Conservation (phyloP, 306 rosid species). For the Ceratonia siliqua region DNA sequence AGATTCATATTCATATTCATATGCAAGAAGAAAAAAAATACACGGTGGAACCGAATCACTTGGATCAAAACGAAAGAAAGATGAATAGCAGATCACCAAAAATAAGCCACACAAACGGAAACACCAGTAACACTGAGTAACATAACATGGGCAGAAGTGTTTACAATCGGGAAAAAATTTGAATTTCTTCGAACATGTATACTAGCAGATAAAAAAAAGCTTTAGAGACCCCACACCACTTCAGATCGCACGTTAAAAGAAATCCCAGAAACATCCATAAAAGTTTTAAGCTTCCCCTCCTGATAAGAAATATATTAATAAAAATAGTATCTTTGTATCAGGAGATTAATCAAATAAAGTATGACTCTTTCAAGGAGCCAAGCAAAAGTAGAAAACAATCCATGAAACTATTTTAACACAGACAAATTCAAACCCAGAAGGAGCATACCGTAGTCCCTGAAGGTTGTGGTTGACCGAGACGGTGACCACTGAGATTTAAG, state of each 20-base stretch:
- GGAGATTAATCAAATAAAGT: slow-evolving; percentile 7
- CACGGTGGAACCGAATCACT: neutral
- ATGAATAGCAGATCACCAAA: slow-evolving; percentile 19
- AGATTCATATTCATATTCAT: neutral
- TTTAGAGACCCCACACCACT: slow-evolving; percentile 35
- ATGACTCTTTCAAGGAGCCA: neutral
- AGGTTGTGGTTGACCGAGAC: slow-evolving; percentile 46
- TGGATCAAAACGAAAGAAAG: slow-evolving; percentile 12
- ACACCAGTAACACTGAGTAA: slow-evolving; percentile 7
- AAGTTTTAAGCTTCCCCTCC: neutral
- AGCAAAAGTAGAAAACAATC: slow-evolving; percentile 16
- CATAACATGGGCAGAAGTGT: neutral
- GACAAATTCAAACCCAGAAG: slow-evolving; percentile 1
- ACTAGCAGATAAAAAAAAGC: slow-evolving; percentile 11
- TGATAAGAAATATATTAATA: neutral
- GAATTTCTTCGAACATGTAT: slow-evolving; percentile 7
- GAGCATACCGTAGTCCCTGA: slow-evolving; percentile 48
- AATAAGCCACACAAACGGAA: neutral
- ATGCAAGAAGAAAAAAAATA: neutral
- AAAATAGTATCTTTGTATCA: neutral
- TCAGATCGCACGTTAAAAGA: slow-evolving; percentile 18
- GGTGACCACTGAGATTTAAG: slow-evolving; percentile 54
- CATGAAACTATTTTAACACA: neutral
- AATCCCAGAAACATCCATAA: slow-evolving; percentile 31
- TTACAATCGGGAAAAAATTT: neutral